A percentile compares a stretch with the other conserved stretches of the same genome.
Evolutionary conservation across 2,329 filamentous ascomycete genomes (phyloP).

Genomic region (Fusarium sp.): DNA sequence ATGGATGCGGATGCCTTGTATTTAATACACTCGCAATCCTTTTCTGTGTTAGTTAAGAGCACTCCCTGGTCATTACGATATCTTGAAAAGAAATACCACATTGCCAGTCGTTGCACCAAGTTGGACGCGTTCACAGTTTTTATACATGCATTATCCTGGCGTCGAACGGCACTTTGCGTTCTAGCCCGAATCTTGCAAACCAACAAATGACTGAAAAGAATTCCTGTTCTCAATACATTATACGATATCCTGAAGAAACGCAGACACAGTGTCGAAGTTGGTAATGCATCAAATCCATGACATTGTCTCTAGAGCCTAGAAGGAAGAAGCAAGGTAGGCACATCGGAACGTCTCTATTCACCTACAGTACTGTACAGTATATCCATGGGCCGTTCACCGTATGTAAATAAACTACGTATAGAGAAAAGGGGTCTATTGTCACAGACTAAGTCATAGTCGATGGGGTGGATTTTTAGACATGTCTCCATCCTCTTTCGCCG

Average conservation of each 20-base stretch:
- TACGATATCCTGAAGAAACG: slow-evolving; percentile 23
- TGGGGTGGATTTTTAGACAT: slow-evolving; percentile 15
- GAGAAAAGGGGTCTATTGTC: slow-evolving; percentile 10
- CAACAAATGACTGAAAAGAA: not conserved
- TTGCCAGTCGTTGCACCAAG: not conserved
- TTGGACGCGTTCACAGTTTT: not conserved
- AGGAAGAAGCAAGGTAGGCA: slow-evolving; percentile 22
- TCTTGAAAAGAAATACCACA: not conserved
- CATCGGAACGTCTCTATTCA: slow-evolving; percentile 24
- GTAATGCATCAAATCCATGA: slow-evolving; percentile 20
- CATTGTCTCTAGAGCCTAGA: slow-evolving; percentile 21
- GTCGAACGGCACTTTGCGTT: slow-evolving; percentile 5
- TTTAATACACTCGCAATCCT: not conserved
- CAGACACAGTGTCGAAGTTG: slow-evolving; percentile 34
- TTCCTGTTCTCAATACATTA: not conserved
- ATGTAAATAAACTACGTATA: slow-evolving; percentile 17
- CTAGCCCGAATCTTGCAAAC: not conserved
- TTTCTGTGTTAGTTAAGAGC: not conserved
- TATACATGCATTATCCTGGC: not conserved
- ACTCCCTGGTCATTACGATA: not conserved
- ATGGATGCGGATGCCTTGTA: not conserved
- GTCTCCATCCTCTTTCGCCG: slow-evolving; percentile 16
- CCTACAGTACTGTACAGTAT: slow-evolving; percentile 9
- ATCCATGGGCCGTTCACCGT: not conserved
- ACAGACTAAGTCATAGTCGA: slow-evolving; percentile 18